Conservation (phyloP, 2,329 filamentous ascomycete species). For the Aspergillus hortae region DNA sequence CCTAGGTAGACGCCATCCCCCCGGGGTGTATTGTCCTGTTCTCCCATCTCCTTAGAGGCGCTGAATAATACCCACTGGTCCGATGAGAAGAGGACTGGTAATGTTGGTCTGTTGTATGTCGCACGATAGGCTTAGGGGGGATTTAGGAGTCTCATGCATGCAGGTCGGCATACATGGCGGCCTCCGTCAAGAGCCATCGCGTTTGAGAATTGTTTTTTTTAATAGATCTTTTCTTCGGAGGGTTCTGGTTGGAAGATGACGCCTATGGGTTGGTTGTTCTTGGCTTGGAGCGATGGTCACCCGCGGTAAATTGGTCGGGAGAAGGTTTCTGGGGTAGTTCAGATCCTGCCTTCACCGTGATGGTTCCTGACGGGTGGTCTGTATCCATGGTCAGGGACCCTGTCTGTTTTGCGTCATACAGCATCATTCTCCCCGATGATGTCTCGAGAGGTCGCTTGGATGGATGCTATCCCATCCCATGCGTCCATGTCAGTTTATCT, state of each 20-base stretch:
- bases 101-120: background rate
- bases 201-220: background rate
- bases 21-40: no score
- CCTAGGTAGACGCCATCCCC: no score
- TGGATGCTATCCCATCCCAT: no score
- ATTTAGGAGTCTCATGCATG: background rate
- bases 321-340: constrained; percentile 11
- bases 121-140: background rate
- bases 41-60: no score
- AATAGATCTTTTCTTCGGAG: background rate
- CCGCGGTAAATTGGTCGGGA: background rate
- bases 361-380: constrained; percentile 3
- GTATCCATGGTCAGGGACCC: background rate
- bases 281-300: background rate
- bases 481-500: no score
- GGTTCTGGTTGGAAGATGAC: background rate
- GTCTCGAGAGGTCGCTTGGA: background rate
- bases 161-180: background rate
- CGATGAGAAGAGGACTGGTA: background rate
- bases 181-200: background rate
- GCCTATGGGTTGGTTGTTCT: background rate
- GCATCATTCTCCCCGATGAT: background rate
- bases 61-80: no score
- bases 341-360: constrained; percentile 6
- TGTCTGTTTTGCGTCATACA: constrained; percentile 2